Base-by-base conservation (phyloP, 495 filamentous ascomycete genomes). In the Ascobolus immersus region DNA sequence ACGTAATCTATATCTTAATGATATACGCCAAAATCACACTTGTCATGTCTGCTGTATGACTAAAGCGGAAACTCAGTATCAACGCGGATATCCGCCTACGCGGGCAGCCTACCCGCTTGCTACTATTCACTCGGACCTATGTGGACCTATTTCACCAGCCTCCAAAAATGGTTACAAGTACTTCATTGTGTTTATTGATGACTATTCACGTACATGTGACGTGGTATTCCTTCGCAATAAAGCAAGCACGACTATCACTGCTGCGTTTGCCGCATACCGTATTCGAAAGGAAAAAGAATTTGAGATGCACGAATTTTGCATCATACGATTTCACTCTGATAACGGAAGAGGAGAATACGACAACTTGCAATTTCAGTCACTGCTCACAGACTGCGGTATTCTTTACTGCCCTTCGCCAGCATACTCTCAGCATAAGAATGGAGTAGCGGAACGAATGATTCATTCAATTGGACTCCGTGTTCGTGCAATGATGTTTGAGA, bases 141-240 rank as follows among this genome's bases (percentile, higher is more conserved):
- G 22, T 11, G 33, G 21, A 27, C 33, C 33, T 6, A 35, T 35
- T 4, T 17, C 20, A 10, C 21, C 33, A 5, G 5, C 22, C 20
- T 27, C 4, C 1, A 4, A n/a, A 10, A 5, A 12, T 5, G 9
- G 33, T 17, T 21, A 21, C 1, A 7, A 17, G 12, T 35, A 35
- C 33, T 35, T 35, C 21, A 35, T 35, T 25, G 1, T 27, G 0
- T 35, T 17, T 17, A 35, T 35, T 5, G 13, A 35, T 3, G 15
- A 35, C 12, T 35, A 27, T 27, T 35, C 22, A 17, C 17, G 17
- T 8, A n/a, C 19, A 4, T 15, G 3, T 13, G n/a, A 2, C 9
- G 18, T 34, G 1, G 5, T 21, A 10, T 34, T 11, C 25, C 11
- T 24, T 12, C 11, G 4, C 7, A 6, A 34, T 14, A 34, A 34